A percentile compares a stretch with the other conserved stretches of the same genome.
phyloP scores from a whole-genome alignment of 2,329 filamentous ascomycete genomes.

The Colletotrichum neosansevieriae region DNA sequence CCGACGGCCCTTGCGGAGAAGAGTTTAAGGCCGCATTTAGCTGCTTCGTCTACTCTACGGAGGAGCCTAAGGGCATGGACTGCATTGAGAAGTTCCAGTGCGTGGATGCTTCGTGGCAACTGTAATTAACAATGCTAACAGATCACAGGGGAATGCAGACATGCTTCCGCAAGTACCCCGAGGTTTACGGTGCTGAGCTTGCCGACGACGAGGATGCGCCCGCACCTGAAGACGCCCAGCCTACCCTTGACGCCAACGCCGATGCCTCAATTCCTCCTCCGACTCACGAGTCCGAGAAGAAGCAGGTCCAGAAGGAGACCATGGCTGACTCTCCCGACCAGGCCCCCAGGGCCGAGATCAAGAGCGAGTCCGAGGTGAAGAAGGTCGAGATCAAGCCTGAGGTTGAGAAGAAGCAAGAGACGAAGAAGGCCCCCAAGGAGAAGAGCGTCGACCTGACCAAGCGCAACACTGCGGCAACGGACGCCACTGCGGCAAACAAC shows the following conservation, averaged over 20 bases:
- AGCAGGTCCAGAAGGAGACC: constrained; percentile 27
- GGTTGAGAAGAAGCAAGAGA: constrained; percentile 13
- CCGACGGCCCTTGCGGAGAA: constrained; percentile 92
- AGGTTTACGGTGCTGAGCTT: constrained; percentile 91
- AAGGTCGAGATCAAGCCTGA: constrained; percentile 18
- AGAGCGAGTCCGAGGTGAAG: constrained; percentile 26
- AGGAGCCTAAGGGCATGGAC: constrained; percentile 97
- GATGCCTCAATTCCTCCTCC: constrained; percentile 26
- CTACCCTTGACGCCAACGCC: constrained; percentile 45
- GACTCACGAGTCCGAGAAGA: constrained; percentile 20
- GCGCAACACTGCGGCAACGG: constrained; percentile 45
- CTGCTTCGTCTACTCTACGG: constrained; percentile 95
- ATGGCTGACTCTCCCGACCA: constrained; percentile 8
- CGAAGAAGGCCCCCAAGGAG: constrained; percentile 28
- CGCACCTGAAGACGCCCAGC: constrained; percentile 48
- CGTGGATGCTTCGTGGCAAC: constrained; percentile 49
- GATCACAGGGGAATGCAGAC: constrained; percentile 88
- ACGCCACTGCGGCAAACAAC: constrained; percentile 50
- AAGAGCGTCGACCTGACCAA: constrained; percentile 35
- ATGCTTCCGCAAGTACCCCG: constrained; percentile 93
- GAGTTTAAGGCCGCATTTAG: constrained; percentile 96
- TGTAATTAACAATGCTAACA: constrained; percentile 46
- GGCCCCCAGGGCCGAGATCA: constrained; percentile 11
- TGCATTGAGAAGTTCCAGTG: constrained; percentile 98
- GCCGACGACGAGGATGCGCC: constrained; percentile 75